These are phyloP conservation scores for Cystofilobasidium macerans DNA, from an alignment of 768 basidiomycete species.

Conservation along the genomic window DNA sequence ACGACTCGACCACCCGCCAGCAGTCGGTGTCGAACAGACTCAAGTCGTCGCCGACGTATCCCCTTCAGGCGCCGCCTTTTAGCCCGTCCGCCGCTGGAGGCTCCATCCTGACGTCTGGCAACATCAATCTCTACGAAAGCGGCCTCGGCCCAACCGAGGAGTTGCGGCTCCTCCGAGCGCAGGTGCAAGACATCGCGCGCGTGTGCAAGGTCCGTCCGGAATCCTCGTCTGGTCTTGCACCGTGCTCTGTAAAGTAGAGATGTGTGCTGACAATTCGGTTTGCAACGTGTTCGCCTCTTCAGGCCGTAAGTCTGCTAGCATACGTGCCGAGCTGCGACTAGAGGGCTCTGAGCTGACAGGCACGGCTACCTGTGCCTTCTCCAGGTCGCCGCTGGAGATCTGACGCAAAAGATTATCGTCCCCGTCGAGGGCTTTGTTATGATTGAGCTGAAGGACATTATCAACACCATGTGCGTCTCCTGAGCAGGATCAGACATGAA, in stretches of 20 bases:
- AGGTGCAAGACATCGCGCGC: slow-evolving; percentile 69
- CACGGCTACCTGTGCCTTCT: not conserved
- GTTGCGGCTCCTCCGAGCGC: slow-evolving; percentile 65
- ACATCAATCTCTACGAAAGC: slow-evolving; percentile 17
- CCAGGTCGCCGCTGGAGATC: slow-evolving; percentile 56
- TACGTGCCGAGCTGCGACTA: too few species aligned
- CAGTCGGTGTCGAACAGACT: slow-evolving; percentile 1
- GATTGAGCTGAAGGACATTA: slow-evolving; percentile 68
- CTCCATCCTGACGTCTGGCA: slow-evolving; percentile 13
- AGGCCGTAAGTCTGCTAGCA: slow-evolving; percentile 5
- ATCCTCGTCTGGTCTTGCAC: not conserved
- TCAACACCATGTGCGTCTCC: slow-evolving; percentile 43
- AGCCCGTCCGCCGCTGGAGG: slow-evolving; percentile 4
- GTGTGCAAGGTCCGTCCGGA: slow-evolving; percentile 50
- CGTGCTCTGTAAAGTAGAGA: too few species aligned
- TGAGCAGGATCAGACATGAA: slow-evolving; percentile 43
- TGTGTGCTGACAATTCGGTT: too few species aligned
- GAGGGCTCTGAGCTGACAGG: not conserved
- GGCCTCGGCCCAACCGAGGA: slow-evolving; percentile 45
- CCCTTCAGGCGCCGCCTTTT: not conserved
- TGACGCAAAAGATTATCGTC: slow-evolving; percentile 68
- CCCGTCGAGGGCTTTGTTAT: slow-evolving; percentile 67
- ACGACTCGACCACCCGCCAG: not conserved
- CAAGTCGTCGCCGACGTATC: not conserved
- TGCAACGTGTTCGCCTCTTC: too few species aligned